phyloP scores from a whole-genome alignment of 2,329 filamentous ascomycete species.

The Zalaria obscura region DNA sequence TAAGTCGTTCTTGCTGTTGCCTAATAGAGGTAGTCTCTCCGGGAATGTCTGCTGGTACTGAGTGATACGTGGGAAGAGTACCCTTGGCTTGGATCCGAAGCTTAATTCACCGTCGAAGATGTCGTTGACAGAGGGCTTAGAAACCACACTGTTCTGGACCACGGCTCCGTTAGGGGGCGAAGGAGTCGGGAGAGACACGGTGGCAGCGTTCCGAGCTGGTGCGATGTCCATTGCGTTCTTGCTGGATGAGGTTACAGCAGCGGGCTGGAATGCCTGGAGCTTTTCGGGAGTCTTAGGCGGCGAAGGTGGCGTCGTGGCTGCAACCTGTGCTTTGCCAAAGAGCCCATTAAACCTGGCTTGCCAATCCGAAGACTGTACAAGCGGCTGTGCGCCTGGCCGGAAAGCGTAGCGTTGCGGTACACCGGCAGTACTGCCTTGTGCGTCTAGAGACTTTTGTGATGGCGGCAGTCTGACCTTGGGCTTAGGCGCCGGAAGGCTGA shows the following conservation, averaged over 20 bases:
- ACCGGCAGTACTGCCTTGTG: conserved; percentile 24
- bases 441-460: conserved; percentile 25
- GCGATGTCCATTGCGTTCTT: conserved; percentile 35
- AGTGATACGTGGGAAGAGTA: conserved; percentile 14
- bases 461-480: conserved; percentile 75
- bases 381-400: conserved; percentile 25
- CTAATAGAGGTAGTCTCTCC: neutral
- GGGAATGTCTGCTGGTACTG: conserved; percentile 8
- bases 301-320: conserved; percentile 20
- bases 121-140: conserved; percentile 25
- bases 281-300: conserved; percentile 24
- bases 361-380: conserved; percentile 45
- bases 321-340: conserved; percentile 45
- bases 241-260: conserved; percentile 6
- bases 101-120: conserved; percentile 31
- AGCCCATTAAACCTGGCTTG: conserved; percentile 75
- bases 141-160: conserved; percentile 17
- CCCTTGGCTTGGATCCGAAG: conserved; percentile 30
- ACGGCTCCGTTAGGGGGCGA: conserved; percentile 11
- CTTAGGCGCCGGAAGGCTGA: conserved; percentile 53
- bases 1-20: neutral
- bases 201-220: conserved; percentile 57
- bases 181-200: conserved; percentile 51
- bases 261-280: conserved; percentile 20
- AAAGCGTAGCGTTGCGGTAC: conserved; percentile 24